These are phyloP conservation scores for Coemansia sp. DNA, from an alignment of 192 early-diverging fungal genomes.

Conservation along the genomic window DNA sequence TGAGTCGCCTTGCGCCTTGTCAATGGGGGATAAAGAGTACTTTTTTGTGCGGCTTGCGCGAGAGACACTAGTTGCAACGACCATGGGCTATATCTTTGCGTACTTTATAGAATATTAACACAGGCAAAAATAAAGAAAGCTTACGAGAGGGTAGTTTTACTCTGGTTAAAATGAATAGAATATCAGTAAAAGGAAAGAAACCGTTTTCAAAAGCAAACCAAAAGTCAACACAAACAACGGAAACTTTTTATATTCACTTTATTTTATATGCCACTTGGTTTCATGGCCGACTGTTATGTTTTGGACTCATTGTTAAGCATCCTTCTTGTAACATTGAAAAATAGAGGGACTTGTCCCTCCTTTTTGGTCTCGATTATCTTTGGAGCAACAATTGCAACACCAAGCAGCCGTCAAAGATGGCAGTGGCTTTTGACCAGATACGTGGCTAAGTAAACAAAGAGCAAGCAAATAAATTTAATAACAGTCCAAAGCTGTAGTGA, in stretches of 20 bases:
- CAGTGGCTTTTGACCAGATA: neutral
- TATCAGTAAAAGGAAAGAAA: too few relatives aligned
- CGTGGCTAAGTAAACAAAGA: constrained; percentile 8
- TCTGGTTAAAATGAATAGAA: too few relatives aligned
- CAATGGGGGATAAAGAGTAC: constrained; percentile 16
- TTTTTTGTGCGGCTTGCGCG: neutral
- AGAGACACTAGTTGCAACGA: neutral
- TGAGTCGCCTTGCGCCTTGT: constrained; percentile 18
- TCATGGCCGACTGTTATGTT: neutral
- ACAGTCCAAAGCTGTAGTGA: neutral
- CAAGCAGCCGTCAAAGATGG: neutral
- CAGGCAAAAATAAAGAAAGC: too few relatives aligned
- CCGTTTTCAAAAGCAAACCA: too few relatives aligned
- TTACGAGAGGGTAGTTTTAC: too few relatives aligned
- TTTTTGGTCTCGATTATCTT: neutral
- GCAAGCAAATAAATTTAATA: neutral
- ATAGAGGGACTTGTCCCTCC: neutral
- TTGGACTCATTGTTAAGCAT: neutral
- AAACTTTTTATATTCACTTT: neutral
- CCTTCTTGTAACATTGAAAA: neutral
- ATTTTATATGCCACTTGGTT: neutral
- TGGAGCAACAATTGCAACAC: neutral
- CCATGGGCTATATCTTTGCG: neutral
- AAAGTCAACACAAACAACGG: neutral
- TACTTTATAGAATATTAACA: neutral